Evolutionary conservation across 805 yeast species (phyloP).

Genomic region (Kuraishia hungarica): DNA sequence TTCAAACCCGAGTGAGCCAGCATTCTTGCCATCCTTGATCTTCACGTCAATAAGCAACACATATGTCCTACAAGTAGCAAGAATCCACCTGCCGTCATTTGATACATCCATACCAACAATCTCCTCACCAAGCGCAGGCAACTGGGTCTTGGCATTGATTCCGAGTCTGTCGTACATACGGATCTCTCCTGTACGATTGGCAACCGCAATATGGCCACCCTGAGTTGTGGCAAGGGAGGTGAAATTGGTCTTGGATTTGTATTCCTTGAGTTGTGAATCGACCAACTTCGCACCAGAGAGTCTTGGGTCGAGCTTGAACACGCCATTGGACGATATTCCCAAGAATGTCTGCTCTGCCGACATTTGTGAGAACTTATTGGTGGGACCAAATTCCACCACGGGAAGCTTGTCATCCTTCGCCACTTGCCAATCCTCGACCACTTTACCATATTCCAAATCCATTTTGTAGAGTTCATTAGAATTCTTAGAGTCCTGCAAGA

Average conservation of each 20-base stretch:
- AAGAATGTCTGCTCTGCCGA: conserved; percentile 66
- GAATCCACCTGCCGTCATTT: conserved; percentile 71
- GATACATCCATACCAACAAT: conserved; percentile 62
- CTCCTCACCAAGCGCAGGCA: conserved; percentile 80
- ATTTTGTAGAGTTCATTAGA: conserved; percentile 47
- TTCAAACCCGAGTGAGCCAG: conserved; percentile 54
- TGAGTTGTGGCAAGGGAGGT: conserved; percentile 63
- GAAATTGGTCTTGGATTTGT: conserved; percentile 48
- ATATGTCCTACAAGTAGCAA: conserved; percentile 73
- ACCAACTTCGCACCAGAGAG: conserved; percentile 50
- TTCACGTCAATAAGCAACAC: conserved; percentile 61
- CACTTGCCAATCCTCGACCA: conserved; percentile 82
- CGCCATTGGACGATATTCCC: conserved; percentile 56
- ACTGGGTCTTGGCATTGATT: conserved; percentile 62
- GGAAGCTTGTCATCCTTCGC: conserved; percentile 33
- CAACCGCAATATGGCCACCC: conserved; percentile 67
- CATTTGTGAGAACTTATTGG: conserved; percentile 65
- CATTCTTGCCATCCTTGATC: conserved; percentile 52
- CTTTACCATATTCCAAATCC: conserved; percentile 73
- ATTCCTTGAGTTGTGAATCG: conserved; percentile 41
- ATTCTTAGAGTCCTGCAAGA: conserved; percentile 48
- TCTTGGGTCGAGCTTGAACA: conserved; percentile 81
- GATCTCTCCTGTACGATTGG: conserved; percentile 67
- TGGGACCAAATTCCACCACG: conserved; percentile 56
- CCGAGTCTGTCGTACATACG: conserved; percentile 69